Evolutionary conservation across 2,329 filamentous ascomycete species (phyloP).

Genomic region (Dactylellina cionopaga): DNA sequence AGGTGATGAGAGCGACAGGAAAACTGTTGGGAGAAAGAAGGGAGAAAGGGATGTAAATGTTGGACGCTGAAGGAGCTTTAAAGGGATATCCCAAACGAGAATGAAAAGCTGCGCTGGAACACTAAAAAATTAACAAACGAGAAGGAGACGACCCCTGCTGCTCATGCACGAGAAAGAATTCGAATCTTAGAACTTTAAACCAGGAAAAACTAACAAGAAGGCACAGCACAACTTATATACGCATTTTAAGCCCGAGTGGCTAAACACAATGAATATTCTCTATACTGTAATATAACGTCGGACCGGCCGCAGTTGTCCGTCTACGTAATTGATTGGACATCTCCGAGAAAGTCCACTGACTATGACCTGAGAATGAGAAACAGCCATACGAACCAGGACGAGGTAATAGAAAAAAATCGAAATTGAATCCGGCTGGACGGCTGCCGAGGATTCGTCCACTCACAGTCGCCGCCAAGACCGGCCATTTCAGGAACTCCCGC

Average conservation of each 20-base stretch:
- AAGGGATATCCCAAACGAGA: conserved; percentile 25
- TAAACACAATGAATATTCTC: neutral
- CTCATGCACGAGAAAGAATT: too few relatives aligned
- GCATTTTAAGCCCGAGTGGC: neutral
- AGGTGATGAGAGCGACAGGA: too few relatives aligned
- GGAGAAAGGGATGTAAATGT: neutral
- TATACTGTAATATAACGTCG: neutral
- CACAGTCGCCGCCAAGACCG: conserved; percentile 6
- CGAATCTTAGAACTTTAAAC: too few relatives aligned
- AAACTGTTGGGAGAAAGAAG: neutral
- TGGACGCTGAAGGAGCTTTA: conserved; percentile 12
- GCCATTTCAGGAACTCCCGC: conserved; percentile 19
- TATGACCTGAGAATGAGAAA: conserved; percentile 28
- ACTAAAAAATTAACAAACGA: too few relatives aligned
- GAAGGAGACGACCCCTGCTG: too few relatives aligned
- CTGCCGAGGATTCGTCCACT: neutral
- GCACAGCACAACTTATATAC: neutral
- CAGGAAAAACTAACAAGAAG: neutral
- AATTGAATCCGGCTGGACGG: conserved; percentile 17
- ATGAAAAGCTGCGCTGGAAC: too few relatives aligned
- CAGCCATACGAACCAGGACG: neutral
- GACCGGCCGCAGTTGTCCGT: too few relatives aligned
- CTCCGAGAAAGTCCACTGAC: neutral
- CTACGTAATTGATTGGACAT: neutral
- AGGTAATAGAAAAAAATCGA: neutral